Percentiles rank a stretch among this genome's conserved stretches.
phyloP scores from a whole-genome alignment of 2,329 filamentous ascomycete species.

The Aspergillus sp. region DNA sequence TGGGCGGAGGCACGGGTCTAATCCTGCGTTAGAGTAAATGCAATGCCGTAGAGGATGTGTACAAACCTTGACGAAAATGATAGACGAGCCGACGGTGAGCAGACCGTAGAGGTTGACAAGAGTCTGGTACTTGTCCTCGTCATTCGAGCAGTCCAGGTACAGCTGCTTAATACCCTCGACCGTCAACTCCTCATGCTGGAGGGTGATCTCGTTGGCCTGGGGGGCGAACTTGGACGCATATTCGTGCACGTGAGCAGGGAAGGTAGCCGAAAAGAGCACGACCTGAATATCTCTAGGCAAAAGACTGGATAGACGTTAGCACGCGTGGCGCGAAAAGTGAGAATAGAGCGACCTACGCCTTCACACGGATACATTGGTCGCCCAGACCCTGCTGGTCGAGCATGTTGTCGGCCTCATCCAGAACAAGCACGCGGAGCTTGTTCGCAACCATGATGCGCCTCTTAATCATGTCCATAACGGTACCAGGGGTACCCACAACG shows the following conservation, averaged over 20 bases:
- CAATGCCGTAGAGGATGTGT: not conserved
- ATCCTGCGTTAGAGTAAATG: constrained; percentile 21
- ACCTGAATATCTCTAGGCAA: constrained; percentile 77
- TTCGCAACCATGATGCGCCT: constrained; percentile 71
- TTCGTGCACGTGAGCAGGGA: constrained; percentile 79
- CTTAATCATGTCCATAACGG: constrained; percentile 83
- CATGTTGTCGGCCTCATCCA: constrained; percentile 99
- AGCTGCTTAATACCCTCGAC: constrained; percentile 97
- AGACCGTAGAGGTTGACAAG: constrained; percentile 92
- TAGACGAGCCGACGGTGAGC: constrained; percentile 94
- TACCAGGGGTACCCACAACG: constrained; percentile 91
- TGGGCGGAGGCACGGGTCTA: constrained; percentile 83
- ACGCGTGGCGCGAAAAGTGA: not conserved
- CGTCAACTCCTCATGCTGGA: constrained; percentile 88
- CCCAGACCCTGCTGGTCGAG: constrained; percentile 92
- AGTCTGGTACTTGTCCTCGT: constrained; percentile 81
- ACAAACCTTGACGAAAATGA: constrained; percentile 90
- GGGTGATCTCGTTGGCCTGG: constrained; percentile 79
- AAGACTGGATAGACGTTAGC: constrained; percentile 53
- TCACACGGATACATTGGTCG: constrained; percentile 91
- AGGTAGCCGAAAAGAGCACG: constrained; percentile 92
- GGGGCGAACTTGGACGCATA: constrained; percentile 87
- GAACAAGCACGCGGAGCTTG: constrained; percentile 76
- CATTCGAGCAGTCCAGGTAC: constrained; percentile 87
- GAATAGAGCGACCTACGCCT: constrained; percentile 60